Conservation (phyloP, 257 asterid genomes). For the Salvia miltiorrhiza region DNA sequence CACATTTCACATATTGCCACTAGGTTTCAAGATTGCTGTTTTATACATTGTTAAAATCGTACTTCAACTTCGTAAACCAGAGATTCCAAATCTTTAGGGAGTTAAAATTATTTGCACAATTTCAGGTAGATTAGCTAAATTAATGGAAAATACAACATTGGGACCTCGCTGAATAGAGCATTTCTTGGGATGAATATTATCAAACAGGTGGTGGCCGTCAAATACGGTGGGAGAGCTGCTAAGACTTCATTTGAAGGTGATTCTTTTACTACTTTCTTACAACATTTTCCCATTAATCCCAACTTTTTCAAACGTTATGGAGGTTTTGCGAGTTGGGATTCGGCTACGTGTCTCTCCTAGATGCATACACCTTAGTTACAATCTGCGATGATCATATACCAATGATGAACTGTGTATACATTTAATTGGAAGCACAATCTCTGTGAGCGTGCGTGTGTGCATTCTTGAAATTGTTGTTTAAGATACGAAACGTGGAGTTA, state of each 20-base stretch:
- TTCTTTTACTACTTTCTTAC: neutral
- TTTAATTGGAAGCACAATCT: neutral
- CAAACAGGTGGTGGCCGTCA: conserved; percentile 46
- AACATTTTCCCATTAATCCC: neutral
- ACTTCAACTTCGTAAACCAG: neutral
- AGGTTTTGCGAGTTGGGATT: neutral
- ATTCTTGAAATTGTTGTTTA: neutral
- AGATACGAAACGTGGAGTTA: neutral
- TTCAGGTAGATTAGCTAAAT: conserved; percentile 15
- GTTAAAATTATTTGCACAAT: neutral
- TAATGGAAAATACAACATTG: neutral
- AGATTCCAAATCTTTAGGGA: neutral
- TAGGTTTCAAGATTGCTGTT: conserved; percentile 14
- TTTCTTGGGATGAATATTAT: conserved; percentile 54
- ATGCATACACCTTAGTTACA: neutral
- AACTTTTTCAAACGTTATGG: neutral
- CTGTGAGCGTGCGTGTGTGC: neutral
- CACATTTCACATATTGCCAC: conserved; percentile 17
- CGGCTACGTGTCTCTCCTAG: too few species aligned
- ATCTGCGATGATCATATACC: neutral
- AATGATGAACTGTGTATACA: neutral
- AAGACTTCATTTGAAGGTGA: conserved; percentile 48
- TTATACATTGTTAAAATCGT: neutral
- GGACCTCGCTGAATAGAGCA: conserved; percentile 20
- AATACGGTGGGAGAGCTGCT: conserved; percentile 33